Evolutionary conservation across 2,329 filamentous ascomycete species (phyloP), one percentile per base, ranked within the genome.

Genomic region (Parastagonospora nodorum): DNA sequence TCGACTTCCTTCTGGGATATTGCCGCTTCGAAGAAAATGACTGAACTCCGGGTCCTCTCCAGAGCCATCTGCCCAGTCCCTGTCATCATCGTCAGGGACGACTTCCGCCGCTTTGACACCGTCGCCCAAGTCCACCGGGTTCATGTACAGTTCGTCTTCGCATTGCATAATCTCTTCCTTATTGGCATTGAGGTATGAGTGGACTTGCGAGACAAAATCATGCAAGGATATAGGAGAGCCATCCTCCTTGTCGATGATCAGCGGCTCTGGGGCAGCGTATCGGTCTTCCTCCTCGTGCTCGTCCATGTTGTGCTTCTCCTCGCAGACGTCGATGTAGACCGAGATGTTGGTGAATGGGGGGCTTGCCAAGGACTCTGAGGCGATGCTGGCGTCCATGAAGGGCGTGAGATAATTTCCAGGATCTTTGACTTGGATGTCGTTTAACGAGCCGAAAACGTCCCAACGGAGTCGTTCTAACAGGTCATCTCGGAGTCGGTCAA

Each of bases 391-490:
- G 45, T 33, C 31, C 15, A 45, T 31, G 24, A 54, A 42, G n/a
- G 44, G 44, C 9, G 24, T 35, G 28, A 50, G 44, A 10, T 42
- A 19, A 16, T 51, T 30, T n/a, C 41, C 41, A 27, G n/a, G n/a
- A n/a, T 53, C 48, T 39, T 42, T 30, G 28, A 47, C 44, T 32
- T 14, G 8, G 27, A 47, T 47, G 36, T 47, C 44, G 33, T 29
- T 45, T 14, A 36, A 38, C 24, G 48, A 39, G 15, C 44, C 48
- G 36, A 50, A 45, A 8, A 54, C 38, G 37, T 49, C 38, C 50
- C 54, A 57, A 24, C 36, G 48, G 44, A 57, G 35, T 45, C 42
- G 43, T 14, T 46, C 24, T 2, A 57, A 39, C 32, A 57, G 30
- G 39, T 57, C 48, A 29, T 46, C 30, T 16, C 54, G 48, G 12